Evolutionary conservation across 2,329 filamentous ascomycete genomes (phyloP).

Genomic region (Talaromyces atroroseus): DNA sequence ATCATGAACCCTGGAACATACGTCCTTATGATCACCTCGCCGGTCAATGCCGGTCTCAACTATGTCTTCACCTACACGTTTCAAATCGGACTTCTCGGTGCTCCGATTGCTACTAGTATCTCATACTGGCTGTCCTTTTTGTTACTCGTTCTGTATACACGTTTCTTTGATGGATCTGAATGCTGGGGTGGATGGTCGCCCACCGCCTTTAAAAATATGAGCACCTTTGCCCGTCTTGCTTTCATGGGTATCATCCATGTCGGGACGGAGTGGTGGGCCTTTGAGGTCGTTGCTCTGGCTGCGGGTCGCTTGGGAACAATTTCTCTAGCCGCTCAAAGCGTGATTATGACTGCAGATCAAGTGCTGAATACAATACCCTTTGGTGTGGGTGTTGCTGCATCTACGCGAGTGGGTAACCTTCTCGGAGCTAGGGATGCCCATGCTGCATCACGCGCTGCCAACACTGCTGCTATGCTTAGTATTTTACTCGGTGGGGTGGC

Average conservation of each 20-base stretch:
- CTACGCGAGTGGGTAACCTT: constrained; percentile 71
- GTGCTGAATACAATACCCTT: constrained; percentile 83
- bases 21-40: constrained; percentile 56
- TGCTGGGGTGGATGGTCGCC: constrained; percentile 74
- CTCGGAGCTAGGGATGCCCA: constrained; percentile 62
- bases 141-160: constrained; percentile 66
- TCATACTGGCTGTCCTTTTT: constrained; percentile 82
- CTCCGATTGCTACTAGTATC: constrained; percentile 74
- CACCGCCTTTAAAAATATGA: constrained; percentile 60
- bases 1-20: constrained; percentile 63
- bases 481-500: constrained; percentile 64
- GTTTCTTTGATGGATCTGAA: constrained; percentile 63
- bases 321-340: constrained; percentile 73
- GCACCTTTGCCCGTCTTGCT: constrained; percentile 68
- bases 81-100: constrained; percentile 67
- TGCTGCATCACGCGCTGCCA: constrained; percentile 66
- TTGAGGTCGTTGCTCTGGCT: constrained; percentile 80
- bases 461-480: constrained; percentile 68
- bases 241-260: constrained; percentile 74
- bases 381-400: constrained; percentile 76
- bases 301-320: constrained; percentile 75
- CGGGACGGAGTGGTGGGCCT: constrained; percentile 91
- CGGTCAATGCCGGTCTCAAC: constrained; percentile 54
- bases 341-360: constrained; percentile 87
- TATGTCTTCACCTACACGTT: constrained; percentile 69